phyloP scores from a whole-genome alignment of 768 basidiomycete species.

The Lentinula raphanica region DNA sequence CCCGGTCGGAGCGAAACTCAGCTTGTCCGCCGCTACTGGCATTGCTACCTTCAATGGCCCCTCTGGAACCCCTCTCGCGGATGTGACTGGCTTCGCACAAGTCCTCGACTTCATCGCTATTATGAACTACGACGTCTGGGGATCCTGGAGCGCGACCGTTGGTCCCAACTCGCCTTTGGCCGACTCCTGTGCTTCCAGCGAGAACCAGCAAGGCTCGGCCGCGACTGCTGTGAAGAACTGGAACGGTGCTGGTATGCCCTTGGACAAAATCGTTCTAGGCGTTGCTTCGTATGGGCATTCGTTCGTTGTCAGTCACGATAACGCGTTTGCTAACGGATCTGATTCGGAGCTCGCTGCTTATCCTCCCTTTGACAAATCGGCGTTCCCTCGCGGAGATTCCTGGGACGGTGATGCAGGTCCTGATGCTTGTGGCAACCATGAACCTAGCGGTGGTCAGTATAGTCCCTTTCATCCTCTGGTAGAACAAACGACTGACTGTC shows the following conservation, averaged over 20 bases:
- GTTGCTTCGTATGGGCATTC: slow-evolving; percentile 83
- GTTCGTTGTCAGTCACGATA: slow-evolving; percentile 43
- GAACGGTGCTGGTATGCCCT: slow-evolving; percentile 75
- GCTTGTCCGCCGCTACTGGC: slow-evolving; percentile 46
- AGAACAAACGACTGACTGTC: not conserved
- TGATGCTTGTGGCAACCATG: slow-evolving; percentile 52
- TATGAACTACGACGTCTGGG: slow-evolving; percentile 73
- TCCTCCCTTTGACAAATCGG: slow-evolving; percentile 46
- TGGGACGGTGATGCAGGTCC: slow-evolving; percentile 52
- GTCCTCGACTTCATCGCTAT: slow-evolving; percentile 50
- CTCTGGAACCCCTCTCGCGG: slow-evolving; percentile 50
- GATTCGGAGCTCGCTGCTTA: slow-evolving; percentile 36
- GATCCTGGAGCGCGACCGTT: slow-evolving; percentile 54
- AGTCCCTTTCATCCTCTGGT: too few relatives aligned
- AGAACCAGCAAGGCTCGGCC: slow-evolving; percentile 68
- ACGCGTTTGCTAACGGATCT: slow-evolving; percentile 41
- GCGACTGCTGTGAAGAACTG: slow-evolving; percentile 65
- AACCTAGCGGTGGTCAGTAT: slow-evolving; percentile 42
- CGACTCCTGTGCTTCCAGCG: slow-evolving; percentile 62
- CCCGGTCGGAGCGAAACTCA: slow-evolving; percentile 47
- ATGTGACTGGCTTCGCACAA: slow-evolving; percentile 66
- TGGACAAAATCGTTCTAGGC: slow-evolving; percentile 65
- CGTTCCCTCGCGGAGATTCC: slow-evolving; percentile 51
- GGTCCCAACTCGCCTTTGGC: slow-evolving; percentile 69
- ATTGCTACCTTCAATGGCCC: slow-evolving; percentile 34